phyloP scores from a whole-genome alignment of 805 yeast genomes.

The Yarrowia deformans region DNA sequence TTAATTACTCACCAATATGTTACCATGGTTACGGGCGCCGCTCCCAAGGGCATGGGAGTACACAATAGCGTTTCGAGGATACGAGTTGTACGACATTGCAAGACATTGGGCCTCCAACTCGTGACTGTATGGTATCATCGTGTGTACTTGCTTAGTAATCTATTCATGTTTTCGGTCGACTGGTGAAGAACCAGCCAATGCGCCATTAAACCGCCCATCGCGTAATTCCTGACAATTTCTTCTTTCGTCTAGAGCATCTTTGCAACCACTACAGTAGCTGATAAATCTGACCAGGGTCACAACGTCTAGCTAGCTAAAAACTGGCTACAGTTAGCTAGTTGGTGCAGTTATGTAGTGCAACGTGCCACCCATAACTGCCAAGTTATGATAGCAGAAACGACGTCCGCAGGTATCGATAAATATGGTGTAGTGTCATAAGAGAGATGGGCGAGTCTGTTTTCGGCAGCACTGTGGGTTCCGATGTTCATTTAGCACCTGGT shows the following conservation, averaged over 20 bases:
- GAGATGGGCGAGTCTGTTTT: no score
- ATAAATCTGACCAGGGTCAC: neutral
- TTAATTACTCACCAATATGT: slow-evolving; percentile 12
- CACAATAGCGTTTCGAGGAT: neutral
- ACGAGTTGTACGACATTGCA: neutral
- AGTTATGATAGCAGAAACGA: neutral
- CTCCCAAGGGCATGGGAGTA: neutral
- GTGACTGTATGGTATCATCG: no score
- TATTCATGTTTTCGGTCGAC: no score
- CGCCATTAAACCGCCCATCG: neutral
- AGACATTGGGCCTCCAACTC: no score
- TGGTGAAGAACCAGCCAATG: no score
- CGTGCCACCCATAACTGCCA: slow-evolving; percentile 16
- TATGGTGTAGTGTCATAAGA: no score
- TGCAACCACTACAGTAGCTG: no score
- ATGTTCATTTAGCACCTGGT: no score
- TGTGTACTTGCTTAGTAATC: no score
- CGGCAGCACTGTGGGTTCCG: no score
- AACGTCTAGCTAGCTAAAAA: neutral
- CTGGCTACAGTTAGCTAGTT: neutral
- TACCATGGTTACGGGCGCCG: slow-evolving; percentile 7
- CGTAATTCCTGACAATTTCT: neutral
- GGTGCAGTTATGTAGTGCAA: neutral
- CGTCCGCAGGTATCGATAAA: no score
- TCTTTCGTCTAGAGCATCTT: neutral